phyloP scores from a whole-genome alignment of 2,329 filamentous ascomycete genomes.

The Aspergillus puulaauensis region DNA sequence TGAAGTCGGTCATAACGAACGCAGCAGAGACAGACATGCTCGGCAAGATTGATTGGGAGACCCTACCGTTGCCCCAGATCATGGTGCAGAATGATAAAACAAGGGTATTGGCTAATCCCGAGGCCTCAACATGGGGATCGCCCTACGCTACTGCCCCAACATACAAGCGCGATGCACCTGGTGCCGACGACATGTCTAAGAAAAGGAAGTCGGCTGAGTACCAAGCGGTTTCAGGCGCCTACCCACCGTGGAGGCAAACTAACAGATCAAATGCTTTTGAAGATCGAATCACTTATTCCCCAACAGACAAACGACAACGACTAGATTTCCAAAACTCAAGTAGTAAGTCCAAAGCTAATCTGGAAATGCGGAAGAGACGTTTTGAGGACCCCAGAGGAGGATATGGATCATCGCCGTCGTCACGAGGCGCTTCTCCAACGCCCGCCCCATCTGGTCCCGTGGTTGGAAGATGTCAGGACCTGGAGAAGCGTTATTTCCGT shows the following conservation, averaged over 20 bases:
- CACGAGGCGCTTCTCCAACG: conserved; percentile 49
- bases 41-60: conserved; percentile 76
- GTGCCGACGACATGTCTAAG: conserved; percentile 48
- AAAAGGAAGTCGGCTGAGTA: conserved; percentile 80
- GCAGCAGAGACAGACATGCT: conserved; percentile 74
- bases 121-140: conserved; percentile 40
- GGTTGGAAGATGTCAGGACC: conserved; percentile 75
- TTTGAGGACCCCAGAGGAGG: conserved; percentile 62
- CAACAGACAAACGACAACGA: conserved; percentile 52
- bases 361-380: conserved; percentile 86
- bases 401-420: conserved; percentile 39
- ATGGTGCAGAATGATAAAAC: conserved; percentile 72
- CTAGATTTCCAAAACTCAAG: conserved; percentile 61
- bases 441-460: conserved; percentile 63
- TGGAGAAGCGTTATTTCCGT: conserved; percentile 94
- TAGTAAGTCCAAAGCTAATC: conserved; percentile 90
- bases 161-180: conserved; percentile 22
- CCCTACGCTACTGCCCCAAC: conserved; percentile 18
- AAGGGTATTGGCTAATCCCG: conserved; percentile 45
- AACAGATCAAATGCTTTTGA: conserved; percentile 63
- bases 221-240: conserved; percentile 52
- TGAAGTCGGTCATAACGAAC: conserved; percentile 81
- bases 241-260: conserved; percentile 74
- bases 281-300: conserved; percentile 69
- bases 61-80: conserved; percentile 78